Percentiles rank a stretch among this genome's conserved stretches.
These are phyloP conservation scores for Gymnopilus junonius DNA, from an alignment of 768 basidiomycete genomes.

Conservation along the genomic window DNA sequence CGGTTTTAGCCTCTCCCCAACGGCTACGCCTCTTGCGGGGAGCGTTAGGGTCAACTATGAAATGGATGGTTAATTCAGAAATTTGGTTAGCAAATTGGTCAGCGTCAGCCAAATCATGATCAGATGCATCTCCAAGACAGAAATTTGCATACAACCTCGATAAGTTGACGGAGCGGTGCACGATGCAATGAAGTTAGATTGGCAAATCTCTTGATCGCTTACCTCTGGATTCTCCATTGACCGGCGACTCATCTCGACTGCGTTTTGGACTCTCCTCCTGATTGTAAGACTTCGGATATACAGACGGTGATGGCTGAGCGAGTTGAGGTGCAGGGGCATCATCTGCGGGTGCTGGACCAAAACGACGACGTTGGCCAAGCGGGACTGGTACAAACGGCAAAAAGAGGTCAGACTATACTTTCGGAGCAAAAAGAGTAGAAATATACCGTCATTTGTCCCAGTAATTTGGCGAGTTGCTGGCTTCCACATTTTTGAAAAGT, in stretches of 20 bases:
- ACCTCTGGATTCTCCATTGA: slow-evolving; percentile 71
- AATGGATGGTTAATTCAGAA: slow-evolving; percentile 62
- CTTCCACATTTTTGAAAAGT: slow-evolving; percentile 70
- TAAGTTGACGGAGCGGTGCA: slow-evolving; percentile 38
- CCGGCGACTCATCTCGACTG: slow-evolving; percentile 71
- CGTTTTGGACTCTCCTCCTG: slow-evolving; percentile 65
- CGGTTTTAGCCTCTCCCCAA: slow-evolving; percentile 94
- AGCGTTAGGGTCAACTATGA: slow-evolving; percentile 78
- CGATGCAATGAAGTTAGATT: slow-evolving; percentile 24
- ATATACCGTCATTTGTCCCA: slow-evolving; percentile 89
- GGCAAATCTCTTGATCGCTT: slow-evolving; percentile 47
- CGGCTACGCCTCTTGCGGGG: slow-evolving; percentile 95
- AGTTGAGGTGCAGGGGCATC: slow-evolving; percentile 83
- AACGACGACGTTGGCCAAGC: slow-evolving; percentile 86
- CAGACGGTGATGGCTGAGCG: slow-evolving; percentile 86
- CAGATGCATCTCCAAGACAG: slow-evolving; percentile 31
- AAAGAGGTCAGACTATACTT: slow-evolving; percentile 14
- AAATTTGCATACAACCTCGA: slow-evolving; percentile 29
- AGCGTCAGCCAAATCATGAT: slow-evolving; percentile 35
- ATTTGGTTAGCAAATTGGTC: slow-evolving; percentile 45
- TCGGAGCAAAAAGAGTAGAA: slow-evolving; percentile 7
- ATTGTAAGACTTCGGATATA: slow-evolving; percentile 70
- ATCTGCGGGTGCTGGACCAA: slow-evolving; percentile 86
- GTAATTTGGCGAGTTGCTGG: slow-evolving; percentile 89
- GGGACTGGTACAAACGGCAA: slow-evolving; percentile 56